These are phyloP conservation scores for Lepidium sativum DNA, from an alignment of 345 rosid species.

Conservation along the genomic window DNA sequence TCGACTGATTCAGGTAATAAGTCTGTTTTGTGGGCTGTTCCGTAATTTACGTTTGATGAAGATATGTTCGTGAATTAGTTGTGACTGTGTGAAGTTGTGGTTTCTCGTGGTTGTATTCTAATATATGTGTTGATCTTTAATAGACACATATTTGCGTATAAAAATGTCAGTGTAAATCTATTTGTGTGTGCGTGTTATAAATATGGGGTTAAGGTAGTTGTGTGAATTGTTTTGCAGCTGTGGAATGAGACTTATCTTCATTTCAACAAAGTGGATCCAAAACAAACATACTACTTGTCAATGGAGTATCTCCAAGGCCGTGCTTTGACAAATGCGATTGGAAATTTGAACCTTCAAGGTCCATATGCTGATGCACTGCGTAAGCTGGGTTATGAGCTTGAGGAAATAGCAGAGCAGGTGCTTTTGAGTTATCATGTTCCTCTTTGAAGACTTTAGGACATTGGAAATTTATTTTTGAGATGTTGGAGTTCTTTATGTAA, in stretches of 20 bases:
- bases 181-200: neutral
- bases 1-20: constrained; percentile 64
- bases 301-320: constrained; percentile 99
- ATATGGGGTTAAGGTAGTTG: neutral
- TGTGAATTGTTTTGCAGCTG: constrained; percentile 43
- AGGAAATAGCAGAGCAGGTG: constrained; percentile 88
- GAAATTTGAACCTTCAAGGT: constrained; percentile 59
- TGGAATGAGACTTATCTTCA: constrained; percentile 89
- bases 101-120: too few species aligned
- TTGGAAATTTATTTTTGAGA: neutral
- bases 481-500: constrained; percentile 1
- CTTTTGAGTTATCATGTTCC: neutral
- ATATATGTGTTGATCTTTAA: neutral
- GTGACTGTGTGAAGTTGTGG: neutral
- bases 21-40: neutral
- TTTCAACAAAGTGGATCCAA: constrained; percentile 70
- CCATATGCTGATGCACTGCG: constrained; percentile 79
- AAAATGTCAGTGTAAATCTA: constrained; percentile 21
- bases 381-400: constrained; percentile 71
- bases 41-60: too few species aligned
- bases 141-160: neutral
- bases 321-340: constrained; percentile 80
- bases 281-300: constrained; percentile 90
- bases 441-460: neutral
- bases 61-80: neutral